Conservation (phyloP, 495 filamentous ascomycete species). For the Annulohypoxylon nitens region DNA sequence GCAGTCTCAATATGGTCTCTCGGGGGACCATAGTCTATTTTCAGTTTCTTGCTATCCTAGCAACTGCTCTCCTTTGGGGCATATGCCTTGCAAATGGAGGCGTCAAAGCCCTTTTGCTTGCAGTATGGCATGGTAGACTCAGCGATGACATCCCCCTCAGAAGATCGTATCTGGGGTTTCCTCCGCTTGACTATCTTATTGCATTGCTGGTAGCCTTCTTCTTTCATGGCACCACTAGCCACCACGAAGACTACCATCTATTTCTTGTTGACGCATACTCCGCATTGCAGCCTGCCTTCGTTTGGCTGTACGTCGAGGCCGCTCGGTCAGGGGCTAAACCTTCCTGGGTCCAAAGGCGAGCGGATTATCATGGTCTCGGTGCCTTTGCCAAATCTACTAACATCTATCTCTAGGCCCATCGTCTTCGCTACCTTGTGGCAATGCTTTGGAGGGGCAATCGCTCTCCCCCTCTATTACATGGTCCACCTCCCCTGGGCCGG, state of each 20-base stretch:
- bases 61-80: constrained; percentile 28
- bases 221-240: constrained; percentile 40
- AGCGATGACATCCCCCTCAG: constrained; percentile 23
- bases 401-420: constrained; percentile 29
- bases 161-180: constrained; percentile 44
- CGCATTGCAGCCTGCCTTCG: constrained; percentile 40
- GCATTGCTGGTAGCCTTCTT: constrained; percentile 46
- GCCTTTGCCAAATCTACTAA: background rate
- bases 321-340: constrained; percentile 39
- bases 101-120: constrained; percentile 19
- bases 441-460: constrained; percentile 42
- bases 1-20: background rate
- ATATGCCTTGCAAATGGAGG: constrained; percentile 29
- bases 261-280: constrained; percentile 45
- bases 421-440: constrained; percentile 39
- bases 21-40: background rate
- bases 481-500: constrained; percentile 31
- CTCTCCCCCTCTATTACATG: constrained; percentile 45
- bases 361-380: background rate
- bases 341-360: constrained; percentile 35
- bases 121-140: constrained; percentile 22
- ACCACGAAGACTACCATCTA: constrained; percentile 41
- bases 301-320: constrained; percentile 47
- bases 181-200: constrained; percentile 46
- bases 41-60: background rate